Percentiles rank a stretch among this genome's conserved stretches.
Conservation (phyloP, 225 moss, liverwort and hornwort genomes). For the Anthoceros angustus region DNA sequence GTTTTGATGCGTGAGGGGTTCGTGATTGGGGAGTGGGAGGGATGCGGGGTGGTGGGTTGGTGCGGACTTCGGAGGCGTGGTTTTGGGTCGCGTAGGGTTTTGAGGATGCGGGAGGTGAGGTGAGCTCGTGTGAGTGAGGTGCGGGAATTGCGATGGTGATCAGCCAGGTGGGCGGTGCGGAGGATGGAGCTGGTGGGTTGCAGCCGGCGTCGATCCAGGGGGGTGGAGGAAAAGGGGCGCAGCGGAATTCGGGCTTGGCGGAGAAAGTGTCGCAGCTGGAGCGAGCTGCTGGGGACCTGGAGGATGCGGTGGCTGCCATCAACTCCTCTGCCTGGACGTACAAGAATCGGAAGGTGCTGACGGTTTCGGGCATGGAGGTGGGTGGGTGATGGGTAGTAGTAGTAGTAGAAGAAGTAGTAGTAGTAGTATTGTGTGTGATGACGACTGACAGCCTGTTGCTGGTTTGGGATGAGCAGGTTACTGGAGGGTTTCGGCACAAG, state of each 20-base stretch:
- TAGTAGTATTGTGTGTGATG: background rate
- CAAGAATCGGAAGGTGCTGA: slow-evolving; percentile 17
- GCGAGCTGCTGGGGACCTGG: slow-evolving; percentile 70
- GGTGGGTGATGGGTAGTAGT: background rate
- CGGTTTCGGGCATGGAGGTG: slow-evolving; percentile 38
- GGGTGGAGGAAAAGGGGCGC: background rate
- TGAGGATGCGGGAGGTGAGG: too few species aligned
- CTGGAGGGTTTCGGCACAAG: slow-evolving; percentile 23
- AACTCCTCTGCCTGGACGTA: slow-evolving; percentile 13
- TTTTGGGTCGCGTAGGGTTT: too few species aligned
- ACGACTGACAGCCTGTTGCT: background rate
- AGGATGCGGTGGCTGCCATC: slow-evolving; percentile 41
- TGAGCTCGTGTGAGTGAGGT: too few species aligned
- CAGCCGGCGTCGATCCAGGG: background rate
- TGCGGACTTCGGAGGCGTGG: too few species aligned
- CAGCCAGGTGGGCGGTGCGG: too few species aligned
- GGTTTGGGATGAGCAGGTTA: slow-evolving; percentile 19
- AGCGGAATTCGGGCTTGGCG: slow-evolving; percentile 8
- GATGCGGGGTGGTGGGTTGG: too few species aligned
- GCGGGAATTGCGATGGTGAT: too few species aligned
- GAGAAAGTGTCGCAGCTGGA: slow-evolving; percentile 61
- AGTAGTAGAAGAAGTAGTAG: background rate
- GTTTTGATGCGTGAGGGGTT: too few species aligned
- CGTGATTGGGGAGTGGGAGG: too few species aligned
- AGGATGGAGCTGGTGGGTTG: too few species aligned